phyloP scores from a whole-genome alignment of 108 stramenopile genomes.

The Cyclotella cryptica region DNA sequence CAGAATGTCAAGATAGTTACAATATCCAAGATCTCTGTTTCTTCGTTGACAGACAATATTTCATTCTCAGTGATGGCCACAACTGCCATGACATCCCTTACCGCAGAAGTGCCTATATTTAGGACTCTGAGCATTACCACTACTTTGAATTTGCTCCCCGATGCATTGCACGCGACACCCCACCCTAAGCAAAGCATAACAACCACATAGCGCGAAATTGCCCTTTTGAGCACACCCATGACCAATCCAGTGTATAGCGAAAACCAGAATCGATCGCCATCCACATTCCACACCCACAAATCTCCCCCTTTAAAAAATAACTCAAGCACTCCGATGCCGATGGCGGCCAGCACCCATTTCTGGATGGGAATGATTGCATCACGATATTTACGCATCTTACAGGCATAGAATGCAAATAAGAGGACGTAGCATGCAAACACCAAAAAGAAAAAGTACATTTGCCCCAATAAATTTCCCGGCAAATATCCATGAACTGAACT shows the following conservation, averaged over 20 bases:
- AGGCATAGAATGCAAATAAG: conserved; percentile 66
- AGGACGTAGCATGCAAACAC: conserved; percentile 59
- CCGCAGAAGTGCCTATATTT: conserved; percentile 65
- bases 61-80: conserved; percentile 76
- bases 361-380: conserved; percentile 80
- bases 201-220: conserved; percentile 76
- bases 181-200: conserved; percentile 88
- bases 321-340: conserved; percentile 75
- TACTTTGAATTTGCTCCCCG: conserved; percentile 70
- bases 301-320: conserved; percentile 76
- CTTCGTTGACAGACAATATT: conserved; percentile 64
- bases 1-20: conserved; percentile 76
- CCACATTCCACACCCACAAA: conserved; percentile 86
- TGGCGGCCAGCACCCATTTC: conserved; percentile 82
- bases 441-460: conserved; percentile 79
- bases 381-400: conserved; percentile 68
- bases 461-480: conserved; percentile 85
- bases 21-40: conserved; percentile 76
- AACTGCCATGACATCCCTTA: conserved; percentile 74
- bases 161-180: conserved; percentile 83
- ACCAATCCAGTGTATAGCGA: conserved; percentile 78
- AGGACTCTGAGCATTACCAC: conserved; percentile 66
- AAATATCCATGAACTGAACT: conserved; percentile 81
- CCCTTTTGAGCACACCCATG: conserved; percentile 79
- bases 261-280: conserved; percentile 73